A percentile compares a stretch with the other conserved stretches of the same genome.
Evolutionary conservation across 2,329 filamentous ascomycete genomes (phyloP).

Genomic region (Aspergillus sp.): DNA sequence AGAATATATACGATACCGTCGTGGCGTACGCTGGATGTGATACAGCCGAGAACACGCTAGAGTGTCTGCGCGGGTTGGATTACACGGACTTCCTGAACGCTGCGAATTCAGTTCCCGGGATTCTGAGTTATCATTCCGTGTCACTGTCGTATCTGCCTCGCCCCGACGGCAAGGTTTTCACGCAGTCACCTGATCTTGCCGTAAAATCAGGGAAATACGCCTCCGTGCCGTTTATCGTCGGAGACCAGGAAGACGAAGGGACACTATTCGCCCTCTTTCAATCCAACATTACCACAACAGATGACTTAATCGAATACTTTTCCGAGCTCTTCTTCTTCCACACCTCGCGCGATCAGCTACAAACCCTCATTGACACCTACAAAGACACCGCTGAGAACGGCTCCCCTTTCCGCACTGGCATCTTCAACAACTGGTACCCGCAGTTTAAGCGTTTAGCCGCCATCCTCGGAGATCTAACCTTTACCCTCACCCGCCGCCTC

Average conservation of each 20-base stretch:
- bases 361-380: constrained; percentile 57
- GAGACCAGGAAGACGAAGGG: constrained; percentile 74
- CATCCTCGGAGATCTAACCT: constrained; percentile 67
- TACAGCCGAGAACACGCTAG: constrained; percentile 36
- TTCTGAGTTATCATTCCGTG: constrained; percentile 61
- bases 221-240: constrained; percentile 58
- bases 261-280: constrained; percentile 68
- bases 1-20: constrained; percentile 48
- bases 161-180: constrained; percentile 59
- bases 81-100: constrained; percentile 52
- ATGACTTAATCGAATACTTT: constrained; percentile 57
- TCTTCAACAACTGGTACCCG: constrained; percentile 66
- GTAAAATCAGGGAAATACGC: constrained; percentile 49
- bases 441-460: constrained; percentile 71
- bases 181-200: constrained; percentile 57
- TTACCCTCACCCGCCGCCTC: constrained; percentile 62
- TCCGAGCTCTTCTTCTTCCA: constrained; percentile 52
- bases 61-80: constrained; percentile 42
- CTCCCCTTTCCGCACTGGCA: constrained; percentile 63
- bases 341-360: constrained; percentile 47
- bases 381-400: constrained; percentile 51
- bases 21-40: constrained; percentile 42
- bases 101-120: constrained; percentile 61
- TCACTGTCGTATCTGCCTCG: constrained; percentile 68
- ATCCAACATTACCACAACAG: constrained; percentile 57